Evolutionary conservation across 1,284 basidiomycete genomes (phyloP), one percentile per base, ranked within the genome.

Genomic region (Jaminaea rosea): DNA sequence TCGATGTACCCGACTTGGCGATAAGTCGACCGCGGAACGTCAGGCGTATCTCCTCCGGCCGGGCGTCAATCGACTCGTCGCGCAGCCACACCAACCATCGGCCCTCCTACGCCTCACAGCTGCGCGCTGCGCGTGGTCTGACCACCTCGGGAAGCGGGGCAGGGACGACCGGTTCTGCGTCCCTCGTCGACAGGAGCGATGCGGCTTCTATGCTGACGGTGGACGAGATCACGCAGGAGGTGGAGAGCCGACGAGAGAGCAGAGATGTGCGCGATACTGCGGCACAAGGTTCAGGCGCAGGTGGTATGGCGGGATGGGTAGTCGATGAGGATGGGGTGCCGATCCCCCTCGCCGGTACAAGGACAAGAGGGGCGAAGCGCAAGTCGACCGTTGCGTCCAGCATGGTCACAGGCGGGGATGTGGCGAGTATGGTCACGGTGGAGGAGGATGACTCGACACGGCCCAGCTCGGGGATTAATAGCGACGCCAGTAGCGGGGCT

Each of bases 191-290:
- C 68, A 79, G 81, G 44, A 87, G 86, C 1, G 92, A 97, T 67
- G 86, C 86, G 1, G 88, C 88, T 4, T 92, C 88, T 69, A 76
- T 98, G 62, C 80, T 98, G 70, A 98, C 93, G 0, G 87, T 98
- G 13, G 93, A 98, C 69, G 90, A 98, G 76, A 94, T 98, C 64
- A 97, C 93, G 0, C 91, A 89, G 4, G 88, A 93, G 67, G 88
- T 98, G 1, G 93, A 97, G 77, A 88, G 84, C 66, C 79, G 91
- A 15, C 78, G 83, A 17, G 78, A 78, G 44, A 81, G 78, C 64
- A 76, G 78, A 52, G 55, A 49, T 26, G 41, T 55, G 8, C 15
- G 19, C 5, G 47, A 32, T 11, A 21, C 34, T 36, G 34, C 34
- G n/a, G n/a, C n/a, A n/a, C n/a, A 21, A 36, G 34, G 34, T 36